Conservation (phyloP, 75 land plant species). For the Cryptomeria japonica region DNA sequence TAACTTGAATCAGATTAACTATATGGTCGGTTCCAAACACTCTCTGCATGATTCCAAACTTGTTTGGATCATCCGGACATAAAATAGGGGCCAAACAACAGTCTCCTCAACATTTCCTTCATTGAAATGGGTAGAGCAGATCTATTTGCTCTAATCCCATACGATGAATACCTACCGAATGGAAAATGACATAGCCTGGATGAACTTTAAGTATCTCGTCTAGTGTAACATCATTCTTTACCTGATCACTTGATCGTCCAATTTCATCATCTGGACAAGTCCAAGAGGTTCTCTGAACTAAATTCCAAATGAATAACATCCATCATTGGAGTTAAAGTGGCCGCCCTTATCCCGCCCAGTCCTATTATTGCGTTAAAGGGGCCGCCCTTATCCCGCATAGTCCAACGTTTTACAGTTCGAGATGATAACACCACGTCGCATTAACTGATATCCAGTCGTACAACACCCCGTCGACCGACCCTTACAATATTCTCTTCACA, state of each 20-base stretch:
- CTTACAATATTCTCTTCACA: no score
- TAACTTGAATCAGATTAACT: conserved; percentile 31
- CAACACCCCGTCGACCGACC: no score
- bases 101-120: conserved; percentile 49
- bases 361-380: no score
- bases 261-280: neutral
- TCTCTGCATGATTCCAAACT: conserved; percentile 53
- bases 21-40: conserved; percentile 53
- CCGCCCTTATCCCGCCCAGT: no score
- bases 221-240: no score
- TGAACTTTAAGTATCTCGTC: conserved; percentile 38
- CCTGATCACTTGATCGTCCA: neutral
- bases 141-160: no score
- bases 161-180: no score
- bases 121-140: conserved; percentile 3
- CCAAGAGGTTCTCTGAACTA: neutral
- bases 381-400: no score
- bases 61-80: conserved; percentile 66
- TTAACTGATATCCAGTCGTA: no score
- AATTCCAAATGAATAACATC: neutral
- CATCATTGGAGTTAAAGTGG: no score
- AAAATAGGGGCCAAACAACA: conserved; percentile 65
- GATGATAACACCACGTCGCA: no score
- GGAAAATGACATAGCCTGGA: conserved; percentile 39
- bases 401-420: no score